Percentiles rank a stretch among this genome's conserved stretches.
phyloP scores from a whole-genome alignment of 2,329 filamentous ascomycete species.

The Daldinia eschscholtzii region DNA sequence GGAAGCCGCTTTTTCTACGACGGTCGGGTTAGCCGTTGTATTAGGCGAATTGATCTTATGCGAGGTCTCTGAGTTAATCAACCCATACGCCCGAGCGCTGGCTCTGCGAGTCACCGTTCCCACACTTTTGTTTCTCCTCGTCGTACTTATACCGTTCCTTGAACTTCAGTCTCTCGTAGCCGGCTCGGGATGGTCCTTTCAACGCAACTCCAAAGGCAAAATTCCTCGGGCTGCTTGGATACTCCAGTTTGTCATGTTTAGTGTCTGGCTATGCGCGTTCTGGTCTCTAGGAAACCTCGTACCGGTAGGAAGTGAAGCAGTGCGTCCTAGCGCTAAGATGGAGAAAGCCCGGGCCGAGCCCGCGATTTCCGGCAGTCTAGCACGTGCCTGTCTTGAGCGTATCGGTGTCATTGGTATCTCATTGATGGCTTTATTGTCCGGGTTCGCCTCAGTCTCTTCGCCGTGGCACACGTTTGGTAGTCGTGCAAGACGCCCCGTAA shows the following conservation, averaged over 20 bases:
- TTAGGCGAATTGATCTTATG: constrained; percentile 85
- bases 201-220: constrained; percentile 67
- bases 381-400: constrained; percentile 71
- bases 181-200: constrained; percentile 72
- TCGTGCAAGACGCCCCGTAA: constrained; percentile 70
- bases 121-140: constrained; percentile 76
- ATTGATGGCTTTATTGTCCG: constrained; percentile 88
- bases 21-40: constrained; percentile 81
- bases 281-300: constrained; percentile 80
- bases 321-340: constrained; percentile 57
- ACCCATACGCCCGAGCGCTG: constrained; percentile 73
- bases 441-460: constrained; percentile 88
- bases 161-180: constrained; percentile 77
- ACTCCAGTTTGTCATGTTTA: constrained; percentile 72
- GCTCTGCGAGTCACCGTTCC: constrained; percentile 78
- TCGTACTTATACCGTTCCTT: constrained; percentile 81
- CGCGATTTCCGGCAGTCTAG: constrained; percentile 57
- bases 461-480: constrained; percentile 86
- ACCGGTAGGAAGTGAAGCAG: constrained; percentile 58
- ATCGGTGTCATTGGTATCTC: constrained; percentile 88
- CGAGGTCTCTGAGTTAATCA: constrained; percentile 83
- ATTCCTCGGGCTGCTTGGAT: constrained; percentile 73
- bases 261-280: constrained; percentile 77
- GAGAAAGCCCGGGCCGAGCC: constrained; percentile 58
- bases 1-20: constrained; percentile 78